Percentiles rank a stretch among this genome's conserved stretches.
Evolutionary conservation across 495 filamentous ascomycete genomes (phyloP).

Genomic region (Penicillium cataractarum): DNA sequence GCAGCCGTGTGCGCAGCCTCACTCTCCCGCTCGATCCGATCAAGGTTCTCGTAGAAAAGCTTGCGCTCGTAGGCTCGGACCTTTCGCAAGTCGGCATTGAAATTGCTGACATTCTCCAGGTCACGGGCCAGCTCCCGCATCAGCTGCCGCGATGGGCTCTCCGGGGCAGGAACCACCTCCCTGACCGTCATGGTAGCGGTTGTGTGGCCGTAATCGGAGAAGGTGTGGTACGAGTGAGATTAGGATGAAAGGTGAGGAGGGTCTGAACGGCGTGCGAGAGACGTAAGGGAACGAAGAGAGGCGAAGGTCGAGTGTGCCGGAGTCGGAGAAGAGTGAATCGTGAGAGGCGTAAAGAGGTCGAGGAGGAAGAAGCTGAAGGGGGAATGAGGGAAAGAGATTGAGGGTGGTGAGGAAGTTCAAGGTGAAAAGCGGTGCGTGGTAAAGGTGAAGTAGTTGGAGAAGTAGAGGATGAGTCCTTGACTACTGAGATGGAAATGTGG

Average conservation of each 20-base stretch:
- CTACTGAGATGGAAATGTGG: neutral
- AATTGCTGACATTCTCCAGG: conserved; percentile 41
- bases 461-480: too few species aligned
- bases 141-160: conserved; percentile 55
- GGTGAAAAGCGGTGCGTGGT: neutral
- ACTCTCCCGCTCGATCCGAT: conserved; percentile 45
- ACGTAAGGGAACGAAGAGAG: neutral
- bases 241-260: neutral
- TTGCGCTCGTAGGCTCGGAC: conserved; percentile 50
- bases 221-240: too few species aligned
- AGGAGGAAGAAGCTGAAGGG: neutral
- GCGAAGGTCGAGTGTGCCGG: neutral
- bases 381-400: neutral
- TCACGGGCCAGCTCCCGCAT: conserved; percentile 50
- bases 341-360: neutral
- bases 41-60: conserved; percentile 48
- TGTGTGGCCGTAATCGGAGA: neutral
- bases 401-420: neutral
- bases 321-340: too few species aligned
- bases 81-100: conserved; percentile 45
- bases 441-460: too few species aligned
- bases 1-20: conserved; percentile 59
- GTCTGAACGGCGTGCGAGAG: neutral
- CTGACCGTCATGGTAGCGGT: neutral
- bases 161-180: conserved; percentile 31